These are phyloP conservation scores for Naumovozyma dairenensis DNA, from an alignment of 805 yeast species.

Conservation along the genomic window DNA sequence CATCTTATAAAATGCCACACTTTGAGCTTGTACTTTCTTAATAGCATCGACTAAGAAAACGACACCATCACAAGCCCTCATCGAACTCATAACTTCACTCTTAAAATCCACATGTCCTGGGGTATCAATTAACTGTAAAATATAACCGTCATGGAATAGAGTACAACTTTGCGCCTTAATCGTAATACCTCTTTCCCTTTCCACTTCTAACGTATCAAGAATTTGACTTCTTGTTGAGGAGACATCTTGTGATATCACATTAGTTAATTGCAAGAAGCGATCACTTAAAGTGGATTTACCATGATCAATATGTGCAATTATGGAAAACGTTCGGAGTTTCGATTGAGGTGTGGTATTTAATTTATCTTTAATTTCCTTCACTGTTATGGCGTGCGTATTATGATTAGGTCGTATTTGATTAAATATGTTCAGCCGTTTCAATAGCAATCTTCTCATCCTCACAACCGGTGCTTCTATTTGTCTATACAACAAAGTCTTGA, in stretches of 20 bases:
- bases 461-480: no score
- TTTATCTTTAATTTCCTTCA: no score
- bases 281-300: conserved; percentile 85
- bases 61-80: conserved; percentile 96
- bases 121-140: conserved; percentile 86
- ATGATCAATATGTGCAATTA: conserved; percentile 94
- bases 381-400: no score
- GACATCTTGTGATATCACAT: conserved; percentile 67
- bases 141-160: conserved; percentile 81
- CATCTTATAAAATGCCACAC: conserved; percentile 91
- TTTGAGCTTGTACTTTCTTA: conserved; percentile 96
- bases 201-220: conserved; percentile 85
- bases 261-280: conserved; percentile 76
- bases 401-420: no score
- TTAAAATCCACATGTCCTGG: conserved; percentile 98
- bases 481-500: no score
- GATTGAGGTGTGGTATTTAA: not conserved
- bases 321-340: conserved; percentile 51
- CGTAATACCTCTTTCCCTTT: conserved; percentile 91
- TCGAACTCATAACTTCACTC: conserved; percentile 78
- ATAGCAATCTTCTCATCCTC: no score
- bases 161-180: conserved; percentile 96
- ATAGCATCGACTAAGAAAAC: conserved; percentile 83
- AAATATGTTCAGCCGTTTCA: no score
- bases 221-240: conserved; percentile 51